Conservation (phyloP, 371 early-diverging fungal species). For the Mucor racemosus region DNA sequence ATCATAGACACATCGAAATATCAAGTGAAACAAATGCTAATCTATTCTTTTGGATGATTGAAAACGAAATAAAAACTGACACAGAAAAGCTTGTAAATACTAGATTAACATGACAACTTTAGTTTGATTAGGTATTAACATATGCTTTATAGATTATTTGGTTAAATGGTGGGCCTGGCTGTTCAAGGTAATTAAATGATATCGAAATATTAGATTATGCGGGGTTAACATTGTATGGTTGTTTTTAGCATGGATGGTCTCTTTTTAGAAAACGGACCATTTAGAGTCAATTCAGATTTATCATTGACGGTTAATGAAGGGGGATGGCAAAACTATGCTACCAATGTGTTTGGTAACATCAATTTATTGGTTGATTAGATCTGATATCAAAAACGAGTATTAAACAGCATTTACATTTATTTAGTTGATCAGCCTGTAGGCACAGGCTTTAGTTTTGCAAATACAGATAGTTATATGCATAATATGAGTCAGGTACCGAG, state of each 20-base stretch:
- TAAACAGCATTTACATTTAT: background rate
- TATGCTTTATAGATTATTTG: conserved; percentile 69
- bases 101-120: background rate
- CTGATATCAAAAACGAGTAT: background rate
- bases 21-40: conserved; percentile 44
- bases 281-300: conserved; percentile 56
- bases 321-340: conserved; percentile 78
- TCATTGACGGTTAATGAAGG: conserved; percentile 56
- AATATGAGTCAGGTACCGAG: conserved; percentile 45
- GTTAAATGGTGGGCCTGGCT: conserved; percentile 83
- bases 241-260: conserved; percentile 79
- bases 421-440: conserved; percentile 89
- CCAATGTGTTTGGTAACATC: conserved; percentile 66
- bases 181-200: conserved; percentile 40
- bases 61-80: conserved; percentile 36
- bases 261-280: conserved; percentile 87
- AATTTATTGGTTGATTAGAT: no score
- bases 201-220: background rate
- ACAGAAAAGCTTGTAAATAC: conserved; percentile 43
- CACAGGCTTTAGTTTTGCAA: conserved; percentile 77
- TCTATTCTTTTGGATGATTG: conserved; percentile 64
- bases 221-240: background rate
- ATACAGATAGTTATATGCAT: conserved; percentile 42
- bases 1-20: conserved; percentile 49
- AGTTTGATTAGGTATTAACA: background rate